Base-by-base conservation (phyloP, 2,329 filamentous ascomycete genomes). In the Sporothrix phasma region DNA sequence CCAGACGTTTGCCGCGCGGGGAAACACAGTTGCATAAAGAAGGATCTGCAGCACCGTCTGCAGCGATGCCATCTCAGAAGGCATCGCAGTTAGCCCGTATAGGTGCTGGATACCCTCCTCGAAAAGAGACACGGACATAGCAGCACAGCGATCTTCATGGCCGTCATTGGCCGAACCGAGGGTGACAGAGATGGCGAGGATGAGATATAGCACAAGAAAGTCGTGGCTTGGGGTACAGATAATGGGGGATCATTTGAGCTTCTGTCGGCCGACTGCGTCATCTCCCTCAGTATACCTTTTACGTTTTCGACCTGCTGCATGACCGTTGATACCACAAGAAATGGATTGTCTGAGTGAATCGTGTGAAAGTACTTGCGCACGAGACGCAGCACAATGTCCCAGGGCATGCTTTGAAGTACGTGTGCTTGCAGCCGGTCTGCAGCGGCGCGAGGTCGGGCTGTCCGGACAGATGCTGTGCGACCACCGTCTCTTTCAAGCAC, bases 31-130 rank as follows among this genome's bases (percentile, higher is more conserved):
- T 1, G 67, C 67, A 29, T 68, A 68, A 2, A 67, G 60, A 10
- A 68, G 62, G 11, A 68, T 61, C 2, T 65, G 46, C 15, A 68
- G 34, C 24, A 67, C 67, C 1, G 67, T 65, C 51, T 68, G 67
- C 43, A 68, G 62, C 62, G 66, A 67, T 13, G 64, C 64, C 6
- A 67, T 24, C 24, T 67, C 65, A 3, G 67, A 67, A 58, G 72
- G 72, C 43, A 72, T 70, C 15, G 68, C 66, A 5, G 72, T 68
- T 29, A 71, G 69, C n/a, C 69, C 69, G 13, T 70, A 69, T 3
- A 72, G 59, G 43, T 73, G 72, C 56, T 72, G 71, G 15, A 74
- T 71, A 26, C 72, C 72, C 67, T 74, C 72, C 51, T 72, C 71
- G 49, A 73, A 74, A 3, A 74, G 67, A 5, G 70, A 69, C 1